Evolutionary conservation across 352 stramenopile genomes (phyloP).

Genomic region (Globisporangium echinulatum): DNA sequence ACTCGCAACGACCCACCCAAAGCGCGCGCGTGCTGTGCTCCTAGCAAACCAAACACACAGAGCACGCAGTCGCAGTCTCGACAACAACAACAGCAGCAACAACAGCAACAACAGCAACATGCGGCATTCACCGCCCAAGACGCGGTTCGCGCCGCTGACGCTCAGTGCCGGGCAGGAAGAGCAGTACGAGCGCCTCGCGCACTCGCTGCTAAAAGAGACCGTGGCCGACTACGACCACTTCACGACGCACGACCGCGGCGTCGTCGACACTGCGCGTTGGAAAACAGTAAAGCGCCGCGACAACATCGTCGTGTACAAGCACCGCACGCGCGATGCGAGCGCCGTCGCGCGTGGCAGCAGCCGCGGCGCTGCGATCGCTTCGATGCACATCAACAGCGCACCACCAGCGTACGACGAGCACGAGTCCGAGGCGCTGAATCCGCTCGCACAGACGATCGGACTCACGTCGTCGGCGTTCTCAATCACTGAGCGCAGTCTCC

Average conservation of each 20-base stretch:
- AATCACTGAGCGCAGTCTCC: slow-evolving; percentile 1
- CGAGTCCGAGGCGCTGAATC: background rate
- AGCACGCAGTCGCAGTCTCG: no score
- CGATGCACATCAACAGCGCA: background rate
- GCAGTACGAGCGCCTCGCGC: slow-evolving; percentile 42
- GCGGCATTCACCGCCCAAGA: slow-evolving; percentile 51
- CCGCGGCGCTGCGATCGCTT: background rate
- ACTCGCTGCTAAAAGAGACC: slow-evolving; percentile 37
- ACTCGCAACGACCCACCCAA: no score
- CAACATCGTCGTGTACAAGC: slow-evolving; percentile 37
- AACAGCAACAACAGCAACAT: slow-evolving; percentile 11
- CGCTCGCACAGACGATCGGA: slow-evolving; percentile 11
- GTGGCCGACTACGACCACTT: slow-evolving; percentile 45
- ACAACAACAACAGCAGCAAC: background rate
- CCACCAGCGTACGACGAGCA: background rate
- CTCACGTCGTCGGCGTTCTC: background rate
- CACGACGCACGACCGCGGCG: slow-evolving; percentile 24
- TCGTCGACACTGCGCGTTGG: slow-evolving; percentile 31
- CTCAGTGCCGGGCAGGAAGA: slow-evolving; percentile 30
- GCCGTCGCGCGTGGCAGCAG: slow-evolving; percentile 7
- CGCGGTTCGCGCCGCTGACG: slow-evolving; percentile 36
- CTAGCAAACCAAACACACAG: no score
- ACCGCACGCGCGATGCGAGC: slow-evolving; percentile 15
- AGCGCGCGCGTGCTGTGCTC: no score
- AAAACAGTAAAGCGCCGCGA: slow-evolving; percentile 32